Evolutionary conservation across 1,139 yeast genomes (phyloP).

Genomic region (Sugiyamaella grinbergsii): DNA sequence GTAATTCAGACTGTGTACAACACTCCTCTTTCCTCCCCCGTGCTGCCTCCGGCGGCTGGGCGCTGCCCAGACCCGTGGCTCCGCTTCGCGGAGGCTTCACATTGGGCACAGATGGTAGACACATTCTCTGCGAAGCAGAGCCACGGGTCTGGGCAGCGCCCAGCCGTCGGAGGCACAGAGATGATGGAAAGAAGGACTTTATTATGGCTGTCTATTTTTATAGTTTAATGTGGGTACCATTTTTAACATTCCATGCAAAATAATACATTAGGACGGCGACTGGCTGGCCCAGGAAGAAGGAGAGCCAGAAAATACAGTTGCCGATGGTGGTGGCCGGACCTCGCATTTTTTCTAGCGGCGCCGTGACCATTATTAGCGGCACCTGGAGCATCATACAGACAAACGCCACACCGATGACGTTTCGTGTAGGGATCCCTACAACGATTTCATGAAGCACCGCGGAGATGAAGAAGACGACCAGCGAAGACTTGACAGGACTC

Average conservation of each 20-base stretch:
- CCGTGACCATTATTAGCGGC: slow-evolving; percentile 46
- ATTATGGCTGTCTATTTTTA: background rate
- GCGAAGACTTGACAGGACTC: slow-evolving; percentile 39
- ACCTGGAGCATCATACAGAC: slow-evolving; percentile 48
- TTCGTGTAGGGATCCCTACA: slow-evolving; percentile 53
- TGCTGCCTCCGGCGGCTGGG: too few relatives aligned
- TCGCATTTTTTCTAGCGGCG: slow-evolving; percentile 46
- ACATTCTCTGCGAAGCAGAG: slow-evolving; percentile 5
- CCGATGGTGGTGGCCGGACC: slow-evolving; percentile 47
- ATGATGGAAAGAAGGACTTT: background rate
- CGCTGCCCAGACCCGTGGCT: slow-evolving; percentile 12
- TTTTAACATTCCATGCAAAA: slow-evolving; percentile 48
- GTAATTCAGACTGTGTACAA: background rate
- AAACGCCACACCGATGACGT: slow-evolving; percentile 50
- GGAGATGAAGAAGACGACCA: slow-evolving; percentile 45
- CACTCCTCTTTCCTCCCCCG: background rate
- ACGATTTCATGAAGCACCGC: slow-evolving; percentile 50
- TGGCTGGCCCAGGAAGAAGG: slow-evolving; percentile 51
- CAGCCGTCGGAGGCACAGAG: slow-evolving; percentile 14
- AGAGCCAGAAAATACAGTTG: slow-evolving; percentile 50
- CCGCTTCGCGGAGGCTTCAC: slow-evolving; percentile 10
- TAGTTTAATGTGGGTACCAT: slow-evolving; percentile 27
- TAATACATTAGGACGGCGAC: slow-evolving; percentile 48
- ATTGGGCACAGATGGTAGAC: too few relatives aligned
- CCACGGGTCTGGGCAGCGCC: slow-evolving; percentile 17